Conservation (phyloP, 306 rosid species). For the Oemleria cerasiformis region DNA sequence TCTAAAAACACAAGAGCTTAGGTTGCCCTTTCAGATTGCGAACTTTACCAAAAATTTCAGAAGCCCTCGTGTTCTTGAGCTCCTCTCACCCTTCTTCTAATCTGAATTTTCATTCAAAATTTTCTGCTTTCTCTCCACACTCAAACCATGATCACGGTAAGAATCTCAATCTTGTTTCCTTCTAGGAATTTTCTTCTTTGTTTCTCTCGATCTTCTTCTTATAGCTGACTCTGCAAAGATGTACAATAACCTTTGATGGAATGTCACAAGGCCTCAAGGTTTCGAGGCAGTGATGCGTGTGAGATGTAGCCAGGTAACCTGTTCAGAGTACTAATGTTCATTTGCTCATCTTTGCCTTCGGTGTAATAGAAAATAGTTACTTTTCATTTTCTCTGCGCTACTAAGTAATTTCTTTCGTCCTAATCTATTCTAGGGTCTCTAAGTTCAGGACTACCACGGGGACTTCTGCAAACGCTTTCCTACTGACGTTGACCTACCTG, state of each 20-base stretch:
- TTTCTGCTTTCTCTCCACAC: too few relatives aligned
- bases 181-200: too few relatives aligned
- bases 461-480: conserved; percentile 93
- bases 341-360: neutral
- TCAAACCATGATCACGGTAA: too few relatives aligned
- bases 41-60: too few relatives aligned
- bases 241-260: conserved; percentile 97
- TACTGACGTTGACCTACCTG: conserved; percentile 89
- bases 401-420: conserved; percentile 16
- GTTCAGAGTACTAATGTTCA: neutral
- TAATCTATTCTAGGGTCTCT: conserved; percentile 64
- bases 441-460: conserved; percentile 86
- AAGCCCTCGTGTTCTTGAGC: too few relatives aligned
- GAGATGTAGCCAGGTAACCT: conserved; percentile 92
- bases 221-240: conserved; percentile 91
- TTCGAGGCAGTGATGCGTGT: conserved; percentile 99
- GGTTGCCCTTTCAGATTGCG: too few relatives aligned
- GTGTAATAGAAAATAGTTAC: neutral
- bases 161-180: too few relatives aligned
- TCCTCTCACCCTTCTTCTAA: too few relatives aligned
- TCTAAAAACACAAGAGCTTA: too few relatives aligned
- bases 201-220: too few relatives aligned
- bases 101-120: too few relatives aligned
- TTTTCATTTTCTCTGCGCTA: neutral
- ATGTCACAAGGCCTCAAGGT: conserved; percentile 92